Evolutionary conservation across 345 rosid species (phyloP), one percentile per base, ranked within the genome.

Genomic region (Physaria fendleri): DNA sequence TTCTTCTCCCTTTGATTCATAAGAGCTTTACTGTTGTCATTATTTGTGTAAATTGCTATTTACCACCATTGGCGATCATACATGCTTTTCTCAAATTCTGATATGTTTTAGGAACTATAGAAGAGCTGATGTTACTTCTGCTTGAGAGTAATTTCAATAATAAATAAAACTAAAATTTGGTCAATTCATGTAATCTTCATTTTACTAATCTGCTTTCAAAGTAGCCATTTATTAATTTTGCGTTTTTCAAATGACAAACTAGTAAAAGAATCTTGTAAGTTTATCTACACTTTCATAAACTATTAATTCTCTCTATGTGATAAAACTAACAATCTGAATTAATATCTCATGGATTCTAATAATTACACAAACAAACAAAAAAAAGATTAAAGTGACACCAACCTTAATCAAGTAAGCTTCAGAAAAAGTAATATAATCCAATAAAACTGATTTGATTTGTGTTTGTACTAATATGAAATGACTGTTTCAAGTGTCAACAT

Each of bases 11-110:
- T 46, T 27, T 28, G 24, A 20, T 65, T 46, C 38, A 65, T 38
- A 37, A 21, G 61, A 39, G 47, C 10, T 40, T 13, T 48, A 49
- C 10, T 48, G 37, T 40, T 57, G 58, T 57, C 44, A 40, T 24
- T 57, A 57, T 57, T 9, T 57, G 34, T 66, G 71, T 66, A 67
- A 59, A 67, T 67, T 59, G 63, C 5, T 27, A 8, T 39, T 38
- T 56, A 32, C 6, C 42, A 32, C 6, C 42, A 30, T 42, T 38
- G 25, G 29, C 62, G n/a, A 18, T 27, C 49, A 34, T 60, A 35
- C 45, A 23, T 45, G 40, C 8, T 45, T 24, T 21, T 25, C 4
- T 15, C 55, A 29, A 41, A 30, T 29, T 33, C 16, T 10, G 35
- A 24, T 41, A 15, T 24, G 34, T 15, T 55, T 55, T 9, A 38